Conservation (phyloP, 2,329 filamentous ascomycete genomes). For the Verticillium albo-atrum region DNA sequence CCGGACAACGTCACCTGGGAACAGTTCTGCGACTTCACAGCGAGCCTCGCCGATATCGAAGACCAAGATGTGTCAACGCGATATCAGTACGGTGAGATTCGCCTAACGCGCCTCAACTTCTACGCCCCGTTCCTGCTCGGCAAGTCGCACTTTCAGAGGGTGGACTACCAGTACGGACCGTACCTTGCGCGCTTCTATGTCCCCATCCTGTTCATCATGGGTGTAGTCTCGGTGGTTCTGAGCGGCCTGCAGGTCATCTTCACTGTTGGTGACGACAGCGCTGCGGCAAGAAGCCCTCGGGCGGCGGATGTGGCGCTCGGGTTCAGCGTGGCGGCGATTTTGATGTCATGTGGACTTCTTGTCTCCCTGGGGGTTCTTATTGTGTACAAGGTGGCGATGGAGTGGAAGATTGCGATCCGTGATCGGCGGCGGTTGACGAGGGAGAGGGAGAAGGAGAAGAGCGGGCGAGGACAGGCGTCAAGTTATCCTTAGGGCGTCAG, state of each 20-base stretch:
- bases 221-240: conserved; percentile 15
- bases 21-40: conserved; percentile 11
- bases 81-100: conserved; percentile 8
- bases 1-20: conserved; percentile 12
- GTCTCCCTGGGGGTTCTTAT: conserved; percentile 2
- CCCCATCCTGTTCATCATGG: conserved; percentile 18
- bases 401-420: conserved; percentile 14
- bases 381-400: conserved; percentile 11
- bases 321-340: conserved; percentile 9
- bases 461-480: background rate
- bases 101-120: conserved; percentile 13
- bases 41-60: conserved; percentile 4
- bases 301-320: conserved; percentile 5
- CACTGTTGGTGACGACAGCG: conserved; percentile 4
- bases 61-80: conserved; percentile 12
- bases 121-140: conserved; percentile 16
- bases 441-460: background rate
- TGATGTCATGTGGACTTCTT: conserved; percentile 5
- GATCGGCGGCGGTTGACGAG: conserved; percentile 8
- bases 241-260: conserved; percentile 15
- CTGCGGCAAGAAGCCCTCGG: background rate
- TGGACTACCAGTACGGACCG: conserved; percentile 15
- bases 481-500: background rate
- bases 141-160: conserved; percentile 15
- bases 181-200: conserved; percentile 18